Evolutionary conservation across 2,329 filamentous ascomycete genomes (phyloP), one percentile per base, ranked within the genome.

Genomic region (Clonostachys chloroleuca): DNA sequence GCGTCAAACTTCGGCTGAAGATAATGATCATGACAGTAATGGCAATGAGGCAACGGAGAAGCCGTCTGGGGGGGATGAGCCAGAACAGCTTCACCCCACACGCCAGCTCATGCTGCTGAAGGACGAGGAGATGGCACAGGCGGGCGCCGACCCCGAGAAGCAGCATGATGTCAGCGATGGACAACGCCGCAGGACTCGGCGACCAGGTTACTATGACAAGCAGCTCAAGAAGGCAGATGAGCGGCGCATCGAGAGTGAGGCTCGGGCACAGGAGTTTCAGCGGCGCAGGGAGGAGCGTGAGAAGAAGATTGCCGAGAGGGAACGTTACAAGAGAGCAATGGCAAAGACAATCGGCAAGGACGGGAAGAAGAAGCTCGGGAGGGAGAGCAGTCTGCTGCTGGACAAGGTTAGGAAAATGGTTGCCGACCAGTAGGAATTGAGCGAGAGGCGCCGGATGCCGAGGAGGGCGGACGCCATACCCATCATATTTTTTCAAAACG

Each of bases 341-440:
- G 85, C 87, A 53, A 86, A 85, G 63, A 89, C 92, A 45, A 81
- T 85, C 35, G 82, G 86, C 63, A 83, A 83, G 30, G 80, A 87
- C 60, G 89, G 89, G 12, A 84, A 87, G 69, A 80, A 86, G 64
- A 92, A 89, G 69, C 65, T 96, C 43, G 91, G 91, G 2, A 77
- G 89, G 51, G 90, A 95, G 73, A 92, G 90, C 57, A 78, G 77
- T 34, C 75, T 92, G 36, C 58, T 96, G 56, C 69, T 96, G 47
- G 86, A 90, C 59, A 89, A 85, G 67, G 86, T 92, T 34, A 85
- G 86, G 73, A 83, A 75, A 61, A 73, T 95, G 65, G 79, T 94
- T 18, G 42, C 4, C n/a, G 42, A 48, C 37, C 18, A 42, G 35
- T 44, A 20, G 44, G n/a, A 30, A 30, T 8, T 30, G 24, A 30